Conservation (phyloP, 2,329 filamentous ascomycete species). For the Aspergillus spinulosporus region DNA sequence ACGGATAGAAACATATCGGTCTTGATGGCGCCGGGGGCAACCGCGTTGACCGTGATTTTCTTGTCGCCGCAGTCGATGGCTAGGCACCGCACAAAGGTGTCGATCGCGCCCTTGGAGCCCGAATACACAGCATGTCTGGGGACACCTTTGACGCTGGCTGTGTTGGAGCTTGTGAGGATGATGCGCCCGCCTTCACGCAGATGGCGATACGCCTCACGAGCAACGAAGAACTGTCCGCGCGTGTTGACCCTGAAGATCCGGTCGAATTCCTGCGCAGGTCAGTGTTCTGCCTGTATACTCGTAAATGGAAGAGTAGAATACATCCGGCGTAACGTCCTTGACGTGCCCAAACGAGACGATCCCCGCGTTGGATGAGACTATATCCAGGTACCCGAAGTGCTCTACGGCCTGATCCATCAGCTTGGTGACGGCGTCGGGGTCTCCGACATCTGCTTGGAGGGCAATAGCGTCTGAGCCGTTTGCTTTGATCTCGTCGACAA, state of each 20-base stretch:
- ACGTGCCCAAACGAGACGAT: conserved; percentile 42
- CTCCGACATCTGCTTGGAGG: conserved; percentile 70
- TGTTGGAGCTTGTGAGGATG: conserved; percentile 72
- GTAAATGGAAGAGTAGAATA: neutral
- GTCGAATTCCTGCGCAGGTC: conserved; percentile 37
- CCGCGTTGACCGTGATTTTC: conserved; percentile 66
- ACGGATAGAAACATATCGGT: conserved; percentile 63
- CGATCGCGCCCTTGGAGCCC: conserved; percentile 72
- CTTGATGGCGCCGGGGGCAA: conserved; percentile 68
- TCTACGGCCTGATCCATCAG: conserved; percentile 64
- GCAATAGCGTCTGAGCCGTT: conserved; percentile 63
- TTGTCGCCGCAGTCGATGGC: conserved; percentile 68
- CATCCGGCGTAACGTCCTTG: conserved; percentile 28
- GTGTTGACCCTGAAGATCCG: conserved; percentile 64
- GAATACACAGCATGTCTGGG: conserved; percentile 73
- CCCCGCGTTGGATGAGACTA: conserved; percentile 52
- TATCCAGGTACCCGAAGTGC: conserved; percentile 67
- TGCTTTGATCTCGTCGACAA: conserved; percentile 67
- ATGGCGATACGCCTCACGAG: conserved; percentile 67
- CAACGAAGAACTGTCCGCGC: conserved; percentile 64
- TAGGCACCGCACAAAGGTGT: conserved; percentile 74
- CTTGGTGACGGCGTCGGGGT: conserved; percentile 55
- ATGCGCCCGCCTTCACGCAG: conserved; percentile 69
- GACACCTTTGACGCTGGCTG: conserved; percentile 54
- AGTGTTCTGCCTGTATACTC: neutral